Evolutionary conservation across 2,329 filamentous ascomycete genomes (phyloP), one percentile per base, ranked within the genome.

Genomic region (Eutypa lata): DNA sequence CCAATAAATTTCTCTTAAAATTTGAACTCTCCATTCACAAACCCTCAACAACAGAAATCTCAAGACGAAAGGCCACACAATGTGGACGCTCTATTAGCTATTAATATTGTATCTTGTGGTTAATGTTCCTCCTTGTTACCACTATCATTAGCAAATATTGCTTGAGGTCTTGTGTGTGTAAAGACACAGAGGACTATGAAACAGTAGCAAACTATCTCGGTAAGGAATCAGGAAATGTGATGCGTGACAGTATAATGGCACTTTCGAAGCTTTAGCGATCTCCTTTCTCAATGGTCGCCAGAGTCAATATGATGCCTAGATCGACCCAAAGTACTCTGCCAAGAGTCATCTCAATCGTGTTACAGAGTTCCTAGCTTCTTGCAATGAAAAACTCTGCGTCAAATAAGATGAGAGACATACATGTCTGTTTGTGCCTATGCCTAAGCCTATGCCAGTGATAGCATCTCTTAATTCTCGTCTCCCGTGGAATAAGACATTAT

Each of bases 261-360:
- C 89, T 89, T 89, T 94, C 90, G 90, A 94, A 94, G 90, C 90
- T 91, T 91, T 89, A 76, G 79, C 79, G 86, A 80, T 73, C 78
- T 76, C 76, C 77, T 71, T 78, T 61, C 63, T 71, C 81, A 71
- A 82, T 90, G 86, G 83, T 87, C 86, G 82, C 78, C 68, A 89
- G 80, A 91, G 89, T 93, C 90, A 93, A 92, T 85, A 85, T 84
- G 88, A 74, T 82, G 89, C 89, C 90, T 83, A 93, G 77, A 93
- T 68, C 69, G 80, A 88, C 76, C 81, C 80, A 75, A 86, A 85
- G 79, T 80, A 88, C 86, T 84, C 87, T 90, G 86, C 88, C 88
- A 90, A 90, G 87, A 84, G 86, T 87, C 79, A 85, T 90, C 89
- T 91, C 88, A 86, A 84, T 90, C 88, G 89, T 93, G 89, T 92